phyloP scores from a whole-genome alignment of 306 rosid species.

The Astragalus glycyphyllos region DNA sequence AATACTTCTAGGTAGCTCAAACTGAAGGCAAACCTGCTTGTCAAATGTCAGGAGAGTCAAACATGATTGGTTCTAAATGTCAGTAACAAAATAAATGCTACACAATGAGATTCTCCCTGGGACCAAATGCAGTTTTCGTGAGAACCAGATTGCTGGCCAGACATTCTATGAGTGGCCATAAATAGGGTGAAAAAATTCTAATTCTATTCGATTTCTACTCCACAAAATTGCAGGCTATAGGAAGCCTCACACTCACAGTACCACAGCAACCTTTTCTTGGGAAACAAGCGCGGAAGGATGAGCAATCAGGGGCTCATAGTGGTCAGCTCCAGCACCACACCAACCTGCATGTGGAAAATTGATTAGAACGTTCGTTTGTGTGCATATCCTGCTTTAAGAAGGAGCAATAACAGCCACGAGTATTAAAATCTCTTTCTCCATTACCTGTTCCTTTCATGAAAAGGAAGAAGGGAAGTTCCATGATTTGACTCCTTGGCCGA shows the following conservation, averaged over 20 bases:
- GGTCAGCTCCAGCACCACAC: slow-evolving; percentile 99
- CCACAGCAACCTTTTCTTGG: slow-evolving; percentile 90
- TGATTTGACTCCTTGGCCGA: slow-evolving; percentile 83
- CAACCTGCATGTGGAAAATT: slow-evolving; percentile 64
- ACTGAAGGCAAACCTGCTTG: slow-evolving; percentile 57
- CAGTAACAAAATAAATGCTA: slow-evolving; percentile 57
- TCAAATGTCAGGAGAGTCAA: slow-evolving; percentile 50
- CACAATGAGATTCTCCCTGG: slow-evolving; percentile 51
- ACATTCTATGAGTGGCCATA: slow-evolving; percentile 41
- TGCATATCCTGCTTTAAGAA: no score
- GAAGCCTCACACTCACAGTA: slow-evolving; percentile 76
- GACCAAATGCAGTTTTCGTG: slow-evolving; percentile 38
- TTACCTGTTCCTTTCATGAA: slow-evolving; percentile 99
- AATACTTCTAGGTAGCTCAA: slow-evolving; percentile 54
- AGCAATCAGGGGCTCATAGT: slow-evolving; percentile 94
- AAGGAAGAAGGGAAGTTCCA: slow-evolving; percentile 87
- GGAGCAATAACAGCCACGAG: no score
- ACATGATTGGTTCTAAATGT: slow-evolving; percentile 56
- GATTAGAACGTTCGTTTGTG: slow-evolving; percentile 9
- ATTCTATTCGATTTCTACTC: slow-evolving; percentile 61
- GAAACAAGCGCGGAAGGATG: slow-evolving; percentile 70
- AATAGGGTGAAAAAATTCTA: slow-evolving; percentile 47
- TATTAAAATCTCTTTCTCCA: background rate
- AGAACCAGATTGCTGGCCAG: slow-evolving; percentile 53
- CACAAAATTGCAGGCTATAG: slow-evolving; percentile 72